A percentile compares a stretch with the other conserved stretches of the same genome.
phyloP scores from a whole-genome alignment of 2,329 filamentous ascomycete species.

The Helotiales sp. region DNA sequence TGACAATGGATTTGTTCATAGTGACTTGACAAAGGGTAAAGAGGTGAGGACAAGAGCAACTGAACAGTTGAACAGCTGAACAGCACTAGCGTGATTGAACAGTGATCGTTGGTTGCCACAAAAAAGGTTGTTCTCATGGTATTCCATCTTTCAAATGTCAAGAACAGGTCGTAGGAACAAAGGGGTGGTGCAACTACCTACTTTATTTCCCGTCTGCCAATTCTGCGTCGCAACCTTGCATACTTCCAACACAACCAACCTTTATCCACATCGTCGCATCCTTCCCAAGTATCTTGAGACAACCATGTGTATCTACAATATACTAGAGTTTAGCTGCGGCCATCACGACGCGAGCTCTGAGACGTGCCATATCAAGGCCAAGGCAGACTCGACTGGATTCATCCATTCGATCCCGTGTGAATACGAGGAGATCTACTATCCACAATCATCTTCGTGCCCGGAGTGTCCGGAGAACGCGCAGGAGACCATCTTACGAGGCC shows the following conservation, averaged over 20 bases:
- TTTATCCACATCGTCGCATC: background rate
- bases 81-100: no score
- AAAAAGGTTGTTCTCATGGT: no score
- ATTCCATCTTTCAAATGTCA: no score
- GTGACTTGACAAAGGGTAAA: background rate
- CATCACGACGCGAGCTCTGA: background rate
- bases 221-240: background rate
- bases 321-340: background rate
- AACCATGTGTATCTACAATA: background rate
- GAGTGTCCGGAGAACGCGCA: background rate
- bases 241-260: background rate
- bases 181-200: no score
- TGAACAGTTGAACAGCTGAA: background rate
- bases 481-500: background rate
- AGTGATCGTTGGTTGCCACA: no score
- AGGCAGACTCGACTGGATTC: background rate
- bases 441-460: background rate
- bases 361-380: background rate
- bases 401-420: background rate
- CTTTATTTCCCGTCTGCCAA: background rate
- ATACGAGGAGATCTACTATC: background rate
- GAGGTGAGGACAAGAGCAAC: background rate
- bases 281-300: background rate
- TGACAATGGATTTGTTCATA: background rate
- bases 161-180: no score